These are phyloP conservation scores for Diutina rugosa DNA, from an alignment of 1,139 yeast species.

Conservation along the genomic window DNA sequence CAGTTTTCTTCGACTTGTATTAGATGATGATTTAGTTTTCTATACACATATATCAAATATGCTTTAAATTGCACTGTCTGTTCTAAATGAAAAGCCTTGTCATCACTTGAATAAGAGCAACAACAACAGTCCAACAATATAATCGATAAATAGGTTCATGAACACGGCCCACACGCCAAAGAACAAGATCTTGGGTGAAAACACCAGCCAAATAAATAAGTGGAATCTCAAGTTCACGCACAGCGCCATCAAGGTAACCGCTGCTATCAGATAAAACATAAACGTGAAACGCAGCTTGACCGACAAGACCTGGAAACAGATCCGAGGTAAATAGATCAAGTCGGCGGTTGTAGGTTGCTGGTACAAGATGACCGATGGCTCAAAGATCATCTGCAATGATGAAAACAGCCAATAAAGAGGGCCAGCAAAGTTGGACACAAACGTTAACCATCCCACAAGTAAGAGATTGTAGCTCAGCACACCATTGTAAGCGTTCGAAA, in stretches of 20 bases:
- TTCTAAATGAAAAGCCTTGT: background rate
- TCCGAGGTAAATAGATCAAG: background rate
- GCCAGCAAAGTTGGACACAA: conserved; percentile 72
- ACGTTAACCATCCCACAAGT: conserved; percentile 70
- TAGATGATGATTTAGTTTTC: background rate
- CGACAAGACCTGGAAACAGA: conserved; percentile 15
- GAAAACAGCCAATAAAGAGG: conserved; percentile 76
- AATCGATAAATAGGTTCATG: conserved; percentile 17
- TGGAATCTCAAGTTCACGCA: conserved; percentile 73
- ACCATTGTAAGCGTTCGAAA: conserved; percentile 89
- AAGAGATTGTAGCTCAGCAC: conserved; percentile 52
- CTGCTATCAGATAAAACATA: conserved; percentile 47
- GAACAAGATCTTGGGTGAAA: conserved; percentile 82
- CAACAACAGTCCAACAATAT: background rate
- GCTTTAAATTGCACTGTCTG: background rate
- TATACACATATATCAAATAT: too few species aligned
- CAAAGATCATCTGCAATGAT: conserved; percentile 31
- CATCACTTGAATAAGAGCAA: background rate
- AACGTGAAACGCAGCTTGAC: conserved; percentile 23
- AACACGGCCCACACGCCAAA: conserved; percentile 64
- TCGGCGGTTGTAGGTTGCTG: background rate
- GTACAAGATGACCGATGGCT: background rate
- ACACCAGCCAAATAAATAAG: conserved; percentile 93
- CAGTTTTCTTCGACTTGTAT: too few species aligned
- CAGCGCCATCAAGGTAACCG: conserved; percentile 48